phyloP scores from a whole-genome alignment of 176 grass and related monocot species.

The Phoenix roebelenii region DNA sequence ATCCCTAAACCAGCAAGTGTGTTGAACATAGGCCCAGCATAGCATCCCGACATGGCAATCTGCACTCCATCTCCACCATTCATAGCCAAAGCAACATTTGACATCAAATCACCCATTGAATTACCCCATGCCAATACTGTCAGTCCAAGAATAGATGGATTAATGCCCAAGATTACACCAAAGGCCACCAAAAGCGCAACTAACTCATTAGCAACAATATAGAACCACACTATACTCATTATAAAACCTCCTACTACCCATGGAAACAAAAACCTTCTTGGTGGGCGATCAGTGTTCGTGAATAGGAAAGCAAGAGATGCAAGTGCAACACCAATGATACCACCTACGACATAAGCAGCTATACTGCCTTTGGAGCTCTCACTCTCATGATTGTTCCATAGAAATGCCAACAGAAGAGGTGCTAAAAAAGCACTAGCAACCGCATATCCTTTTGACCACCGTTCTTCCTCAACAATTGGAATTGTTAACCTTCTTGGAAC shows the following conservation, averaged over 20 bases:
- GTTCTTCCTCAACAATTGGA: constrained; percentile 76
- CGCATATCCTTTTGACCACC: constrained; percentile 85
- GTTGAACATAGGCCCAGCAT: constrained; percentile 99
- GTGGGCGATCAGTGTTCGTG: constrained; percentile 57
- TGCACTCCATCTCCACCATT: constrained; percentile 83
- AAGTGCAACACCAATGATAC: constrained; percentile 39
- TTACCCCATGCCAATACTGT: constrained; percentile 97
- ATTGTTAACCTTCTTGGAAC: constrained; percentile 91
- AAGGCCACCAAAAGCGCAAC: constrained; percentile 87
- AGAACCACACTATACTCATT: constrained; percentile 99
- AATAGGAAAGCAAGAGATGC: constrained; percentile 55
- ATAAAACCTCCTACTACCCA: constrained; percentile 97
- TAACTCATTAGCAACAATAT: constrained; percentile 89
- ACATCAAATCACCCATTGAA: constrained; percentile 96
- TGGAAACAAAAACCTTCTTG: constrained; percentile 71
- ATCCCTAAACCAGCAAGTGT: constrained; percentile 90
- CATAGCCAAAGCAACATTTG: constrained; percentile 84
- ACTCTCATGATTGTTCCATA: constrained; percentile 52
- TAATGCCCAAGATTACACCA: constrained; percentile 79
- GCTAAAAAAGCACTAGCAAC: constrained; percentile 64
- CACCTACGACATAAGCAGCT: constrained; percentile 42
- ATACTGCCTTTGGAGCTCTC: constrained; percentile 29
- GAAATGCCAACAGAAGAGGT: constrained; percentile 64
- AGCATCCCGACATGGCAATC: constrained; percentile 97
- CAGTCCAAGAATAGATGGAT: constrained; percentile 89